phyloP scores from a whole-genome alignment of 2,329 filamentous ascomycete species.

The Fusarium sp. region DNA sequence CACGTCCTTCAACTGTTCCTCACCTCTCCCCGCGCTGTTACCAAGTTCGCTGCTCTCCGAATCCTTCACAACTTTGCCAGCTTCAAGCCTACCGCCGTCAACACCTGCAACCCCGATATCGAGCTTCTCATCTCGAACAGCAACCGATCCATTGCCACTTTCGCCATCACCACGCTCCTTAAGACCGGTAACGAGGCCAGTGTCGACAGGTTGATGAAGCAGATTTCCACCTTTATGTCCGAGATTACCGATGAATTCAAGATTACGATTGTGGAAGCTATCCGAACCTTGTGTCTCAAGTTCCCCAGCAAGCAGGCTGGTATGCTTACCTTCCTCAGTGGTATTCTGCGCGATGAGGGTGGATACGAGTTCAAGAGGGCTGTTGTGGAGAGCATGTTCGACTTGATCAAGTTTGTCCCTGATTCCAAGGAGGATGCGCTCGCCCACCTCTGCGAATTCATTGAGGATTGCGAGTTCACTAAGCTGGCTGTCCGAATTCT shows the following conservation, averaged over 20 bases:
- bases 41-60: conserved; percentile 95
- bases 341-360: conserved; percentile 95
- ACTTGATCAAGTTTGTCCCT: conserved; percentile 98
- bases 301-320: conserved; percentile 98
- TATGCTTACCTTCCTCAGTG: conserved; percentile 96
- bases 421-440: conserved; percentile 84
- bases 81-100: conserved; percentile 93
- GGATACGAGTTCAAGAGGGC: conserved; percentile 98
- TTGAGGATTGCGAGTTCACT: conserved; percentile 99
- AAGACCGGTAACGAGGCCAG: conserved; percentile 99
- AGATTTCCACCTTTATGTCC: conserved; percentile 97
- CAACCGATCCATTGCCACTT: conserved; percentile 97
- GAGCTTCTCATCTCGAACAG: conserved; percentile 96
- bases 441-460: conserved; percentile 97
- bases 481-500: conserved; percentile 96
- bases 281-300: conserved; percentile 94
- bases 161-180: conserved; percentile 95
- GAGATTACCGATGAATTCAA: conserved; percentile 99
- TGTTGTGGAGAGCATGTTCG: conserved; percentile 99
- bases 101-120: conserved; percentile 95
- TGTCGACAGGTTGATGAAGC: conserved; percentile 97
- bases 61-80: conserved; percentile 96
- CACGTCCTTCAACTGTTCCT: conserved; percentile 97
- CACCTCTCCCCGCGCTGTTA: conserved; percentile 92
- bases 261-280: conserved; percentile 99